A percentile compares a stretch with the other conserved stretches of the same genome.
Evolutionary conservation across 1,284 basidiomycete species (phyloP).

Genomic region (Rhodotorula sp.): DNA sequence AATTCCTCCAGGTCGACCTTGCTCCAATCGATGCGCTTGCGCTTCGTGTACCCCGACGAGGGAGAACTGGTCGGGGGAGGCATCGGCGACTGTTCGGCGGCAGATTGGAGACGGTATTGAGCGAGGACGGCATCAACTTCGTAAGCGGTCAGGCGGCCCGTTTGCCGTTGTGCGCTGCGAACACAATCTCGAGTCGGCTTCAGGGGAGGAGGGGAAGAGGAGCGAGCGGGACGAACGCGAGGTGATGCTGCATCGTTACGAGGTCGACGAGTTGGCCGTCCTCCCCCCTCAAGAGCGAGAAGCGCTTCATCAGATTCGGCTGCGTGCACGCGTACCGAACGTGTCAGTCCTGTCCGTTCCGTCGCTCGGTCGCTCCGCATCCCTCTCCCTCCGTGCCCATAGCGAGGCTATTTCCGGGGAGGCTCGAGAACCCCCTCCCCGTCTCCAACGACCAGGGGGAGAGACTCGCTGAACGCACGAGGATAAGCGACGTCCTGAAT

Average conservation of each 20-base stretch:
- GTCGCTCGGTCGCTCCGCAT: too few species aligned
- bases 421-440: neutral
- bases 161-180: conserved; percentile 21
- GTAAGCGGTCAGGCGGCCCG: conserved; percentile 17
- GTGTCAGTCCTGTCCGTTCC: neutral
- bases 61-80: neutral
- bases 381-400: too few species aligned
- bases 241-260: conserved; percentile 22
- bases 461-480: neutral
- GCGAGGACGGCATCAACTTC: conserved; percentile 31
- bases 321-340: neutral
- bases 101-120: conserved; percentile 25
- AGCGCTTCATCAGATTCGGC: conserved; percentile 34
- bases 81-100: neutral
- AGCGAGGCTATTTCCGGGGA: too few species aligned
- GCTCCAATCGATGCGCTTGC: conserved; percentile 27
- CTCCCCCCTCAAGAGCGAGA: conserved; percentile 18
- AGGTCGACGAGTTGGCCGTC: conserved; percentile 29
- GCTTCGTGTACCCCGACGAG: conserved; percentile 2
- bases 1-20: neutral
- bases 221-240: conserved; percentile 17
- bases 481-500: conserved; percentile 29
- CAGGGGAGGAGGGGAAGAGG: too few species aligned
- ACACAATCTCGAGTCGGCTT: too few species aligned
- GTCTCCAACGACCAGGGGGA: too few species aligned